Conservation (phyloP, 768 basidiomycete species). For the Serendipita sp. region DNA sequence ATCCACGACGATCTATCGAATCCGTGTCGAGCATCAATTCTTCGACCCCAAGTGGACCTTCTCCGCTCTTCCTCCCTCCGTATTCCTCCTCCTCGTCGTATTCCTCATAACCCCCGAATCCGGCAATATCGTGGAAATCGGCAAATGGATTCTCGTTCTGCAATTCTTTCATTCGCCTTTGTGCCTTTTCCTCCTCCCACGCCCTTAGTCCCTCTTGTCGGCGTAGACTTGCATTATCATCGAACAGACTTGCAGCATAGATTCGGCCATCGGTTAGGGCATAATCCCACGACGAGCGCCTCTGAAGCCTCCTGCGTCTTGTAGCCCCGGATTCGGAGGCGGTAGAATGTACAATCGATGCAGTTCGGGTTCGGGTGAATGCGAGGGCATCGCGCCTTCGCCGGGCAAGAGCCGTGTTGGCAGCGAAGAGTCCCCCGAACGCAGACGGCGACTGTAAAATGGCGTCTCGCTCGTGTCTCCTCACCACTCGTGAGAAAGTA, state of each 20-base stretch:
- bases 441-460: slow-evolving; percentile 32
- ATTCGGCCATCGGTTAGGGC: neutral
- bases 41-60: neutral
- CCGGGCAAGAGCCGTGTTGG: neutral
- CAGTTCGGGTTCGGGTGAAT: neutral
- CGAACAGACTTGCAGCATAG: neutral
- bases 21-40: slow-evolving; percentile 2
- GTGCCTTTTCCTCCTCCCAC: slow-evolving; percentile 2
- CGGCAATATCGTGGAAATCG: neutral
- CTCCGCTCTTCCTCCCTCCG: neutral
- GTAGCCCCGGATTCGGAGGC: neutral
- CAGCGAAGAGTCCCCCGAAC: slow-evolving; percentile 10
- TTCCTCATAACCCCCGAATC: neutral
- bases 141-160: neutral
- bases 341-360: neutral
- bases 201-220: neutral
- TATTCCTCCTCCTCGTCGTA: neutral
- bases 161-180: neutral
- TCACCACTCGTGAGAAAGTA: slow-evolving; percentile 42
- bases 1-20: neutral
- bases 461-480: slow-evolving; percentile 43
- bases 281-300: slow-evolving; percentile 4
- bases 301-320: neutral
- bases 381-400: slow-evolving; percentile 1
- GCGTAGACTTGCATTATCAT: neutral